Conservation (phyloP, 1,284 basidiomycete genomes). For the Ganoderma lingzhi region DNA sequence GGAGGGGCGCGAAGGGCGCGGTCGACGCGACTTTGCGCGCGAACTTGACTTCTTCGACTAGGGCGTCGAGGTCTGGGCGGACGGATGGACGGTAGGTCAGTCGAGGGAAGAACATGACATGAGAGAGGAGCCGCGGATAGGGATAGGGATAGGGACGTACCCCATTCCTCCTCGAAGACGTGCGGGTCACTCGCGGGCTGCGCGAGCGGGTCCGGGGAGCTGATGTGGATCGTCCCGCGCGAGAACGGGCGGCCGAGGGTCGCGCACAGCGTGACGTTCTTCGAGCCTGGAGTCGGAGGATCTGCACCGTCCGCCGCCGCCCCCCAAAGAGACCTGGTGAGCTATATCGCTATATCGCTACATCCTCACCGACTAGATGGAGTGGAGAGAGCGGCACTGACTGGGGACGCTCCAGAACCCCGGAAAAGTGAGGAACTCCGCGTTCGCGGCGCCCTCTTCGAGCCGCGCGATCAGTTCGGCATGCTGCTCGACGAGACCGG, state of each 20-base stretch:
- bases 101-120: background rate
- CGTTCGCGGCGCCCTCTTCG: constrained; percentile 31
- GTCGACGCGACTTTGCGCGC: constrained; percentile 49
- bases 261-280: constrained; percentile 41
- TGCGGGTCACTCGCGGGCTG: constrained; percentile 55
- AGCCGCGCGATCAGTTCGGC: constrained; percentile 40
- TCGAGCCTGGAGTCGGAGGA: constrained; percentile 36
- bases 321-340: no score
- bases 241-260: constrained; percentile 44
- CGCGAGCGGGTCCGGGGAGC: constrained; percentile 47
- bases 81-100: no score
- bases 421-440: constrained; percentile 38
- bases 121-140: constrained; percentile 20
- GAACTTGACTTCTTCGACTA: constrained; percentile 59
- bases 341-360: no score
- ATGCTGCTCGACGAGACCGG: constrained; percentile 42
- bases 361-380: no score
- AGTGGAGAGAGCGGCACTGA: constrained; percentile 19
- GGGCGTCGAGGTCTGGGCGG: constrained; percentile 45
- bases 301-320: constrained; percentile 18
- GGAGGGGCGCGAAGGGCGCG: constrained; percentile 48
- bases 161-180: constrained; percentile 58
- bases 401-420: constrained; percentile 33
- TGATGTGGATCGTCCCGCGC: constrained; percentile 52
- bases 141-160: no score